Conservation (phyloP, 129 eudicot species). For the Lactuca sativa region DNA sequence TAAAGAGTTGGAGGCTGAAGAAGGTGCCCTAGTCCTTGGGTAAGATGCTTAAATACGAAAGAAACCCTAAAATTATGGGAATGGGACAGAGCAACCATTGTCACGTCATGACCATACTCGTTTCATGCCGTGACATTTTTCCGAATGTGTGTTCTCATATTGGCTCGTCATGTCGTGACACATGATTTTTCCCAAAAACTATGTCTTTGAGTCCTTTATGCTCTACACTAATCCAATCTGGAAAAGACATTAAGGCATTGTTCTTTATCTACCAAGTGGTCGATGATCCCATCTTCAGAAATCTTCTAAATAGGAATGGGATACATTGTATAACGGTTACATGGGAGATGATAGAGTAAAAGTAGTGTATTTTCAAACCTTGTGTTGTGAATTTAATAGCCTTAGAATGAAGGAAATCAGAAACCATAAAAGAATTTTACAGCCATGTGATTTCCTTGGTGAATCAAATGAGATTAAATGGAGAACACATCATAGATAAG, state of each 20-base stretch:
- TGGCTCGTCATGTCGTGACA: no score
- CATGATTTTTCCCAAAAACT: no score
- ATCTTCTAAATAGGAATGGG: neutral
- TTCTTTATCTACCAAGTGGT: neutral
- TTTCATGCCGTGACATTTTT: no score
- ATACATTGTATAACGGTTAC: neutral
- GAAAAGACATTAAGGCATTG: neutral
- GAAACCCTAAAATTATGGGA: no score
- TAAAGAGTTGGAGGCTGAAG: no score
- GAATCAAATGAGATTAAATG: conserved; percentile 16
- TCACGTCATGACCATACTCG: no score
- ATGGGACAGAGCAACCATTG: no score
- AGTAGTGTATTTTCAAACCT: neutral
- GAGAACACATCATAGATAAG: neutral
- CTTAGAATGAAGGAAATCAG: neutral
- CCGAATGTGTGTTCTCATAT: no score
- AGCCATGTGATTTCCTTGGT: neutral
- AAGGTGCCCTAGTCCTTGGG: no score
- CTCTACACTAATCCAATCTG: no score
- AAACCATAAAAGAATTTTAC: neutral
- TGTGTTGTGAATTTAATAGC: neutral
- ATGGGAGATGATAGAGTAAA: neutral
- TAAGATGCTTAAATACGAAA: no score
- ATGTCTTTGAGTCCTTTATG: no score
- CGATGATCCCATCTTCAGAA: neutral